Base-by-base conservation (phyloP, 2,329 filamentous ascomycete genomes). In the Calonectria pauciramosa region DNA sequence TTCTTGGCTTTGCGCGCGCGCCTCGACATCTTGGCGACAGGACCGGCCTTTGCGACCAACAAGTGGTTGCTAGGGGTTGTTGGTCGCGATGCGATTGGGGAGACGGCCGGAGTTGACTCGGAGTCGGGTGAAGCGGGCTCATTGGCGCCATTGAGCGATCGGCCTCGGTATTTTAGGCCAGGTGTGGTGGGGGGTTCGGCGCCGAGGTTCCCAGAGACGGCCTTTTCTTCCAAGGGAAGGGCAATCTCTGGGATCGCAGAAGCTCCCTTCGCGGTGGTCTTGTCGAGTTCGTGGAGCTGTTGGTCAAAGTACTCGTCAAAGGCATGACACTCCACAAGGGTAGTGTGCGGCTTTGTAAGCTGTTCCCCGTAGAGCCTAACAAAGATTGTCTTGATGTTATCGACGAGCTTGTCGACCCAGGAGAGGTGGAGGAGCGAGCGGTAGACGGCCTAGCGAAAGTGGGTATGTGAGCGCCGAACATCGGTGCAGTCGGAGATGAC, bases 231-330 rank as follows among this genome's bases (percentile, higher is more conserved):
- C 30, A 82, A 77, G 16, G 83, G 75, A 47, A 81, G 73, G 52
- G 82, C 77, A 60, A 80, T 76, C n/a, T 82, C 82, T n/a, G 77
- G 76, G 52, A 73, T 76, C 64, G 76, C 75, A 71, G 78, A 72
- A 64, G 75, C 76, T 59, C 79, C 80, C n/a, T 84, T 84, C 49
- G 81, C 82, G 76, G 87, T 89, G 32, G 89, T 87, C 76, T 90
- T 91, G 81, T 92, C 95, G 26, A 99, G 89, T 83, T 98, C 95
- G 78, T 92, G 91, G 76, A 99, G 88, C 86, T 99, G 96, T 82
- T 98, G 94, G 83, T 99, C 95, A 84, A 99, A 99, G 85, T 98
- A 99, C 80, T 94, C 90, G 82, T 97, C 95, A 83, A 99, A 99
- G 66, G 91, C 90, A 68, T 89, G 84, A 86, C 96, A 98, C 83